Evolutionary conservation across 1,284 basidiomycete species (phyloP).

Genomic region (Stygiomarasmius scandens): DNA sequence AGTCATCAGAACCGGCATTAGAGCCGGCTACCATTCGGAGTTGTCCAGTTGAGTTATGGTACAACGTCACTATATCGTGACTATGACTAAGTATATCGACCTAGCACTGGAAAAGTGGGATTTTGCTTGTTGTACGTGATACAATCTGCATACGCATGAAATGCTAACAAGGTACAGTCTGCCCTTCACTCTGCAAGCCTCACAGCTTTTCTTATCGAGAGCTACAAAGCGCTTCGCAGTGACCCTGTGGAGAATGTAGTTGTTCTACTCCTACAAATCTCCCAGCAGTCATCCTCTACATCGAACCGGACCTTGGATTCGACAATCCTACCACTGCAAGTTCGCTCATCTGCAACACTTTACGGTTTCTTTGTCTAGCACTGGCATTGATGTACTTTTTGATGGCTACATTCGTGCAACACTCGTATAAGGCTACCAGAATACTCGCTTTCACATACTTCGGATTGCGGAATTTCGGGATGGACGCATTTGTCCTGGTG

Average conservation of each 20-base stretch:
- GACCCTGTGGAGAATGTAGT: constrained; percentile 13
- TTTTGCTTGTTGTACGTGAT: constrained; percentile 14
- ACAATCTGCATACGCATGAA: neutral
- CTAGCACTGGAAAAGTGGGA: too few species aligned
- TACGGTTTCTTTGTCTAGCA: constrained; percentile 13
- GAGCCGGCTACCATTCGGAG: too few species aligned
- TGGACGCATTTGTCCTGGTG: constrained; percentile 12
- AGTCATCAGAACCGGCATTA: too few species aligned
- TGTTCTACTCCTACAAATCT: constrained; percentile 16
- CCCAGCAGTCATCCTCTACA: constrained; percentile 6
- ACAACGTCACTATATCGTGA: too few species aligned
- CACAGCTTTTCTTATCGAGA: constrained; percentile 23
- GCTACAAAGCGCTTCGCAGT: constrained; percentile 19
- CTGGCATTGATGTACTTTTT: constrained; percentile 10
- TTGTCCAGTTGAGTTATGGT: too few species aligned
- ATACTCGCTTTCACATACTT: constrained; percentile 9
- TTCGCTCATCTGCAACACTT: constrained; percentile 1
- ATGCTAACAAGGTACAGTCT: constrained; percentile 6
- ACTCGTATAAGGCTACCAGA: too few species aligned
- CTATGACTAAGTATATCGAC: too few species aligned
- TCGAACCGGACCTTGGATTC: neutral
- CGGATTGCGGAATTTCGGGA: constrained; percentile 6
- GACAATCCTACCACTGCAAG: neutral
- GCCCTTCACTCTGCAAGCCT: constrained; percentile 25
- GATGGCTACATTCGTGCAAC: constrained; percentile 11